Base-by-base conservation (phyloP, 352 stramenopile species). In the Globisporangium echinulatum region DNA sequence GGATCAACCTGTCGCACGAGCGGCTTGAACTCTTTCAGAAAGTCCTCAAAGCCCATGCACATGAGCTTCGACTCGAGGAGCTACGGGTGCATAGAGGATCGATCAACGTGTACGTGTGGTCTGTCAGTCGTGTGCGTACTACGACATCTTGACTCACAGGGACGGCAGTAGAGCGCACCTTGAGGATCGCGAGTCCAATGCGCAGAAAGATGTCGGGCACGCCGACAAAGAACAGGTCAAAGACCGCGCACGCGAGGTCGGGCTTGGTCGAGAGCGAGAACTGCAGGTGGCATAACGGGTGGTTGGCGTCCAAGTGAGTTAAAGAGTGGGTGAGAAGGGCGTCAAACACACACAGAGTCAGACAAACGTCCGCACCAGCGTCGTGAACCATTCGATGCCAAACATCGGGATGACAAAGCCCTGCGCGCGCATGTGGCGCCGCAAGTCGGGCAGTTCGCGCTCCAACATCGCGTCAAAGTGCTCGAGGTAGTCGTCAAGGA, bases 341-440 rank as follows among this genome's bases (percentile, higher is more conserved):
- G 37, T 48, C 36, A 50, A 17, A 46, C 15, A 49, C 7, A 49
- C 46, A n/a, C 8, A 42, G n/a, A 33, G 17, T 57, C 15, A 52
- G 1, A 49, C 9, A 50, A 47, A 39, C 5, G 4, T 38, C 56
- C 60, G 53, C 7, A 87, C 77, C 65, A 95, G 63, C 33, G 85
- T 95, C 13, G 85, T 95, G 59, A 95, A 93, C 85, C 85, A 95
- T 52, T 95, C 85, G 53, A 95, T 88, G 52, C 82, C 84, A 58
- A 91, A 95, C 78, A 95, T 90, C 7, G 82, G 77, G 36, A 90
- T 71, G 8, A 67, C 62, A 59, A 95, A 95, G 9, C 85, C 85
- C 53, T 89, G 81, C 1, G 61, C 65, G 0, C 82, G 57, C 17
- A 95, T 56, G 42, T 92, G 83, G 1, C 69, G 61, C 44, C 85